Conservation (phyloP, 768 basidiomycete species). For the Cystobasidium onofrii region DNA sequence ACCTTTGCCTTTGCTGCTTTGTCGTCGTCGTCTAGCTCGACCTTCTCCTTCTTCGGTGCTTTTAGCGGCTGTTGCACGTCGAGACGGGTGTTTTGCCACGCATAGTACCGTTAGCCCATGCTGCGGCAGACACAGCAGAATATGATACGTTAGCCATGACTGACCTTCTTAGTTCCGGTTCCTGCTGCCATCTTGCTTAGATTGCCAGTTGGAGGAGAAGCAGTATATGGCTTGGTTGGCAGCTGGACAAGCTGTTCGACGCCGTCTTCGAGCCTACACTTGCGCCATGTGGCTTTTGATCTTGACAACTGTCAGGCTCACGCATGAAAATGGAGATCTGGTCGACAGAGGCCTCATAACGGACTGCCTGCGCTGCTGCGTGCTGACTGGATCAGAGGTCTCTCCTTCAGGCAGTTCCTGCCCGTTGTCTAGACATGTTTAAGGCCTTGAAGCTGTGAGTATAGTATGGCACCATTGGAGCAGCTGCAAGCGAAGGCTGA, state of each 20-base stretch:
- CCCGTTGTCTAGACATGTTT: not conserved
- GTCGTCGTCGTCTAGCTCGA: conserved; percentile 29
- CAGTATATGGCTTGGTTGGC: not conserved
- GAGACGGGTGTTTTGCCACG: not conserved
- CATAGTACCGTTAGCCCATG: not conserved
- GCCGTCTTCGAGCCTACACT: not conserved
- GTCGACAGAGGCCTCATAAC: too few species aligned
- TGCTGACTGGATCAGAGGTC: too few species aligned
- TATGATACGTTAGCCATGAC: too few species aligned
- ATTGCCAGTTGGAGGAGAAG: not conserved
- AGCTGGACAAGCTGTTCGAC: not conserved
- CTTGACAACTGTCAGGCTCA: not conserved
- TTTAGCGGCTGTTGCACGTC: not conserved
- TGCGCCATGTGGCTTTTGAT: not conserved
- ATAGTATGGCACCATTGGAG: not conserved
- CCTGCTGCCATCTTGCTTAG: not conserved
- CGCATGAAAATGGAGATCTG: too few species aligned
- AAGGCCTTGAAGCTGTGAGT: conserved; percentile 4
- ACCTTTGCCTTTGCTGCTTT: conserved; percentile 19
- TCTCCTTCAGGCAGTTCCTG: not conserved
- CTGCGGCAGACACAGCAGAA: too few species aligned
- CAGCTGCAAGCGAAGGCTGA: not conserved
- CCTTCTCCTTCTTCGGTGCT: conserved; percentile 16
- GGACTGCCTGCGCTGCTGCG: too few species aligned
- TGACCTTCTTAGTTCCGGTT: conserved; percentile 5